These are phyloP conservation scores for Clonostachys byssicola DNA, from an alignment of 2,329 filamentous ascomycete genomes.

Conservation along the genomic window DNA sequence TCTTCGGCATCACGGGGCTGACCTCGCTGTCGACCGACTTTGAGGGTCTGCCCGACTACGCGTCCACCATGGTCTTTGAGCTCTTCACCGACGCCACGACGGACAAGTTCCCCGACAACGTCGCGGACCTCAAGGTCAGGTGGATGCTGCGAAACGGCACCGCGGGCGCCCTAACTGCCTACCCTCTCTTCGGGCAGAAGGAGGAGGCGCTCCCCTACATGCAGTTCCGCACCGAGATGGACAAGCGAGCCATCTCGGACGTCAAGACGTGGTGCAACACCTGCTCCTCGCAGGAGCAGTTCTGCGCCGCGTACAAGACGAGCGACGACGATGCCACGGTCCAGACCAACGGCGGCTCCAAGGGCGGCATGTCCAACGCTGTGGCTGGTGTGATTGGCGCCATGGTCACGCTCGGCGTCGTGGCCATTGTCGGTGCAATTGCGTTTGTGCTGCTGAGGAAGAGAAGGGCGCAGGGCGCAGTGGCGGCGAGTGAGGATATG, in stretches of 20 bases:
- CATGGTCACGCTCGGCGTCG: slow-evolving; percentile 21
- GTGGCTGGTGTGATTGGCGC: slow-evolving; percentile 25
- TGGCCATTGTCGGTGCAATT: slow-evolving; percentile 7
- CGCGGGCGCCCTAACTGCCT: slow-evolving; percentile 14
- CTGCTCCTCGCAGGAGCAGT: slow-evolving; percentile 16
- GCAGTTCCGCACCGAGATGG: slow-evolving; percentile 18
- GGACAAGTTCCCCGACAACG: slow-evolving; percentile 15
- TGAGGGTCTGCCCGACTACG: slow-evolving; percentile 24
- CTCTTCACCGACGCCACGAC: slow-evolving; percentile 16
- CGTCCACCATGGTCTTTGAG: slow-evolving; percentile 28
- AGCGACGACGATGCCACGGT: slow-evolving; percentile 1
- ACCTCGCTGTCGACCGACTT: slow-evolving; percentile 18
- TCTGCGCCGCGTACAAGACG: slow-evolving; percentile 22
- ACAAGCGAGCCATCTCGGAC: slow-evolving; percentile 16
- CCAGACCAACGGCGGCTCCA: slow-evolving; percentile 2
- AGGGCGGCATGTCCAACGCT: slow-evolving; percentile 20
- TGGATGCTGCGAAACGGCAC: slow-evolving; percentile 28
- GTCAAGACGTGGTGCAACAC: slow-evolving; percentile 21
- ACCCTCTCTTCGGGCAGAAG: slow-evolving; percentile 19
- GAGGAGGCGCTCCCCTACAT: slow-evolving; percentile 20
- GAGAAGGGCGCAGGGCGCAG: slow-evolving; percentile 10
- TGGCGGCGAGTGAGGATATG: slow-evolving; percentile 23
- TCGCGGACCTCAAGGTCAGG: slow-evolving; percentile 20
- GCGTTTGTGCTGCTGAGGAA: slow-evolving; percentile 15
- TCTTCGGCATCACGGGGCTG: slow-evolving; percentile 21